Evolutionary conservation across 495 filamentous ascomycete genomes (phyloP).

Genomic region (Endocarpon pusillum): DNA sequence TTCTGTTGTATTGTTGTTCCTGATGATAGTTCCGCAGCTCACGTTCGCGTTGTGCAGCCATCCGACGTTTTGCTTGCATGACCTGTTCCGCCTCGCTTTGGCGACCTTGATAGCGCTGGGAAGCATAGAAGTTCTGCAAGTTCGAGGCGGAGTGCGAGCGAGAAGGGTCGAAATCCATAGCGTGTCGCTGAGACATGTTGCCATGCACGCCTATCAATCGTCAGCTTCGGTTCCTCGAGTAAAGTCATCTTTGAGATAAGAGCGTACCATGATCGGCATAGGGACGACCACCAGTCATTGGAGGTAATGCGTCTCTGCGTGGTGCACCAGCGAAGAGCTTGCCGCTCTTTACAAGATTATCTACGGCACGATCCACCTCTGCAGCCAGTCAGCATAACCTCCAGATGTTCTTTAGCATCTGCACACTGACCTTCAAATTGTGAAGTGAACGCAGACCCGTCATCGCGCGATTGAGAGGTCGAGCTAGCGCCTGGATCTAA

Average conservation of each 20-base stretch:
- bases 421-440: slow-evolving; percentile 78
- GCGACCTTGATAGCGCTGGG: slow-evolving; percentile 80
- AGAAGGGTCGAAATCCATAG: slow-evolving; percentile 69
- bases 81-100: slow-evolving; percentile 94
- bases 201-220: slow-evolving; percentile 26
- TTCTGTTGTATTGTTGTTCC: slow-evolving; percentile 99
- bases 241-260: slow-evolving; percentile 2
- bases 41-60: slow-evolving; percentile 96
- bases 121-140: slow-evolving; percentile 83
- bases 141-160: slow-evolving; percentile 59
- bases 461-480: slow-evolving; percentile 51
- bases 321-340: slow-evolving; percentile 64
- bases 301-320: slow-evolving; percentile 74
- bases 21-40: slow-evolving; percentile 99
- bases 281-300: slow-evolving; percentile 42
- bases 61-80: slow-evolving; percentile 96
- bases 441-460: slow-evolving; percentile 61
- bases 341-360: slow-evolving; percentile 89
- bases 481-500: slow-evolving; percentile 51
- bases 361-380: slow-evolving; percentile 94
- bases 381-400: slow-evolving; percentile 4
- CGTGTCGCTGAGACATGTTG: slow-evolving; percentile 48
- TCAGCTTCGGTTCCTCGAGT: slow-evolving; percentile 4
- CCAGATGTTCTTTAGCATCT: slow-evolving; percentile 4
- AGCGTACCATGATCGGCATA: slow-evolving; percentile 41